A percentile compares a stretch with the other conserved stretches of the same genome.
Evolutionary conservation across 768 basidiomycete genomes (phyloP).

Genomic region (Lactarius sanguifluus): DNA sequence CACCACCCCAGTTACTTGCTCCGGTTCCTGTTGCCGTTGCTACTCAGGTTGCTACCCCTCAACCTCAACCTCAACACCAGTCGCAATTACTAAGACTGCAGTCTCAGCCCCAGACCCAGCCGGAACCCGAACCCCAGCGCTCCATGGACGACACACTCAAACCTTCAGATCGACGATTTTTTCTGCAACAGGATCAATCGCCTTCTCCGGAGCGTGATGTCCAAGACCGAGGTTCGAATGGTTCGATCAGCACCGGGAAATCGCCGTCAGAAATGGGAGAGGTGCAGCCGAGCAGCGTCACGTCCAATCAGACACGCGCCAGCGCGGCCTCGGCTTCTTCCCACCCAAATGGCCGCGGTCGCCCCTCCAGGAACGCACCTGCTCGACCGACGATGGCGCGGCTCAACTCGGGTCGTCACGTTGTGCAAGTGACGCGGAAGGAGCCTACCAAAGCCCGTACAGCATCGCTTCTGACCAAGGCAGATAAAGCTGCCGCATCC

Average conservation of each 20-base stretch:
- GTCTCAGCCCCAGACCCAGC: slow-evolving; percentile 1
- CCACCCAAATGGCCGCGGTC: slow-evolving; percentile 29
- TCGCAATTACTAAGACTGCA: not conserved
- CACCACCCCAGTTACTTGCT: slow-evolving; percentile 45
- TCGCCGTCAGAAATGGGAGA: slow-evolving; percentile 36
- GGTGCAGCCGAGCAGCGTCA: slow-evolving; percentile 37
- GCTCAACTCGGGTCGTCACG: slow-evolving; percentile 25
- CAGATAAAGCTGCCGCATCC: slow-evolving; percentile 8
- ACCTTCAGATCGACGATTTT: slow-evolving; percentile 44
- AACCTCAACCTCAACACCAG: not conserved
- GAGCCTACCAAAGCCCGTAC: slow-evolving; percentile 11
- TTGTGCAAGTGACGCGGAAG: slow-evolving; percentile 16
- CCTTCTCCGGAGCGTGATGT: slow-evolving; percentile 43
- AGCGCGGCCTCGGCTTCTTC: slow-evolving; percentile 35
- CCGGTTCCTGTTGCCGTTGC: slow-evolving; percentile 32
- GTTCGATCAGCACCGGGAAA: slow-evolving; percentile 36
- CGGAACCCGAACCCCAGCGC: slow-evolving; percentile 6
- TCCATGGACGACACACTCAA: slow-evolving; percentile 37
- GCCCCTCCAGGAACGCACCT: slow-evolving; percentile 27
- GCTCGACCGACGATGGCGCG: slow-evolving; percentile 22
- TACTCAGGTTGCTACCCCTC: not conserved
- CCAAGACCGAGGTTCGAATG: slow-evolving; percentile 32
- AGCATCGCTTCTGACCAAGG: not conserved
- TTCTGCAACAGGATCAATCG: slow-evolving; percentile 43
- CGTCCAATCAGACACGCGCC: slow-evolving; percentile 38